Percentiles rank a stretch among this genome's conserved stretches.
Evolutionary conservation across 106 monocot genomes (phyloP).

Genomic region (Gastrodia elata): DNA sequence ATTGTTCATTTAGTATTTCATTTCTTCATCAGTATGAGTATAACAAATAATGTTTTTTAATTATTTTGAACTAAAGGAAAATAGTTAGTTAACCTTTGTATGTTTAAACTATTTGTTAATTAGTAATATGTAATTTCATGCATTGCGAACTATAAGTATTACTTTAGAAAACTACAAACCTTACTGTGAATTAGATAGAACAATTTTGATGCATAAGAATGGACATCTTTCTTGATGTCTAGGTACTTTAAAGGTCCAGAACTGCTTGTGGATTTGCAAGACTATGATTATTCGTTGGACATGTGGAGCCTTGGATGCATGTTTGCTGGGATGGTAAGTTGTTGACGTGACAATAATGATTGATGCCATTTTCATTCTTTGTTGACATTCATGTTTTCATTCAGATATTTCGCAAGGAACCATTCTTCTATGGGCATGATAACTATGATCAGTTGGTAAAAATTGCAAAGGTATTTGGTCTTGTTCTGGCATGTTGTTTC

Average conservation of each 20-base stretch:
- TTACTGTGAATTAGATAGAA: no score
- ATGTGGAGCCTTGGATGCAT: slow-evolving; percentile 99
- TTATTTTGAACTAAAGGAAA: no score
- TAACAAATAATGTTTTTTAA: no score
- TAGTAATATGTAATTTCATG: no score
- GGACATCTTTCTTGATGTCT: background rate
- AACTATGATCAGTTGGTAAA: slow-evolving; percentile 87
- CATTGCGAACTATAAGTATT: no score
- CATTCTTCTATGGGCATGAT: slow-evolving; percentile 83
- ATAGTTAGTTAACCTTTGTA: no score
- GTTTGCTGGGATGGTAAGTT: slow-evolving; percentile 94
- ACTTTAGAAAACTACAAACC: no score
- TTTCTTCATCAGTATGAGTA: no score
- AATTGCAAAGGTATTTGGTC: slow-evolving; percentile 59
- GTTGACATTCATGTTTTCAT: slow-evolving; percentile 1
- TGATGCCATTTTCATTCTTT: background rate
- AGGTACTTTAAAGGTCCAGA: slow-evolving; percentile 97
- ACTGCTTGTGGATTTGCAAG: slow-evolving; percentile 86
- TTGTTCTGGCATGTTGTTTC: background rate
- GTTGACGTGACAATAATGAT: background rate
- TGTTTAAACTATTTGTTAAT: no score
- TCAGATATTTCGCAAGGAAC: slow-evolving; percentile 84
- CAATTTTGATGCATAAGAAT: background rate
- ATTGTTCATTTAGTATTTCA: no score
- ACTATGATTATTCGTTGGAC: slow-evolving; percentile 93